A percentile compares a stretch with the other conserved stretches of the same genome.
These are phyloP conservation scores for Blastobotrys buckinghamii DNA, from an alignment of 1,139 yeast species.

Conservation along the genomic window DNA sequence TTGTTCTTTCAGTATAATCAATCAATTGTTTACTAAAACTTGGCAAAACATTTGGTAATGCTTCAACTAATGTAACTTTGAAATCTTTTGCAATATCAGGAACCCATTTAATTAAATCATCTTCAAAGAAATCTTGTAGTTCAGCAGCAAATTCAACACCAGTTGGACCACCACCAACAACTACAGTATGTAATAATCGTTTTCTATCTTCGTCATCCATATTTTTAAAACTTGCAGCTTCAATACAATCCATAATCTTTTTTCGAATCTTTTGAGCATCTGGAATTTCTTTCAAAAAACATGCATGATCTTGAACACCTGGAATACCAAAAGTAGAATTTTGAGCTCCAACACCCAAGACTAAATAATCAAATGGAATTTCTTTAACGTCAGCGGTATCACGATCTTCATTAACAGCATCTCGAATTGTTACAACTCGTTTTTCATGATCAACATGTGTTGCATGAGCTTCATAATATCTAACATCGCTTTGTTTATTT, in stretches of 20 bases:
- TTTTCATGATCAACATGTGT: constrained; percentile 67
- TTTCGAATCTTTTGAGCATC: constrained; percentile 75
- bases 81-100: constrained; percentile 80
- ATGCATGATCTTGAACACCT: constrained; percentile 83
- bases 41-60: constrained; percentile 83
- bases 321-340: constrained; percentile 91
- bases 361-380: constrained; percentile 66
- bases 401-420: constrained; percentile 12
- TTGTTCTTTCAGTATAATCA: constrained; percentile 76
- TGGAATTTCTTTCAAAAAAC: constrained; percentile 79
- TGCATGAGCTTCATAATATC: constrained; percentile 88
- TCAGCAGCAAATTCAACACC: constrained; percentile 98
- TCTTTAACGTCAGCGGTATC: constrained; percentile 33
- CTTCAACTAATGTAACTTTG: constrained; percentile 81
- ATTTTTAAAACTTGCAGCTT: constrained; percentile 74
- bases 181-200: constrained; percentile 74
- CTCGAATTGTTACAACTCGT: constrained; percentile 50
- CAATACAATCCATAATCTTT: constrained; percentile 73
- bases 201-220: constrained; percentile 71
- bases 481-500: constrained; percentile 70
- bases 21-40: constrained; percentile 81
- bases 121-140: constrained; percentile 87
- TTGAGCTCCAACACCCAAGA: constrained; percentile 87
- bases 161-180: constrained; percentile 96
- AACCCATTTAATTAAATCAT: constrained; percentile 83